These are phyloP conservation scores for Aspergillus sclerotialis DNA, from an alignment of 2,329 filamentous ascomycete genomes.

Conservation along the genomic window DNA sequence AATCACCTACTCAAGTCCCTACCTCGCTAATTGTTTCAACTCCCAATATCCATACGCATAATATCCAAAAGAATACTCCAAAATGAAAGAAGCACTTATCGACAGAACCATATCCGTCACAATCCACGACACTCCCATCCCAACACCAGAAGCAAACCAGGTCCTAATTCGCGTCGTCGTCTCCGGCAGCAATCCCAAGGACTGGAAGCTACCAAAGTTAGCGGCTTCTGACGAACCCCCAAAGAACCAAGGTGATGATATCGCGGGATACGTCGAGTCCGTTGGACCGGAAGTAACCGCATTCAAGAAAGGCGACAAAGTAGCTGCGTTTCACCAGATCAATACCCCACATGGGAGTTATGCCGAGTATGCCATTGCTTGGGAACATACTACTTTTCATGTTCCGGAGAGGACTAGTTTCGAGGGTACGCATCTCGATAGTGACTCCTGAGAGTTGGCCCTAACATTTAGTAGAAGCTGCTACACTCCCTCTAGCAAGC, in stretches of 20 bases:
- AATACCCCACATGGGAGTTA: slow-evolving; percentile 41
- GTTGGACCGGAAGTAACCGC: slow-evolving; percentile 47
- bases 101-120: slow-evolving; percentile 20
- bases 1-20: no score
- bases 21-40: no score
- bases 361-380: slow-evolving; percentile 48
- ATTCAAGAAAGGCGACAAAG: slow-evolving; percentile 48
- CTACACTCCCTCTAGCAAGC: slow-evolving; percentile 48
- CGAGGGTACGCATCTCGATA: slow-evolving; percentile 31
- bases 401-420: slow-evolving; percentile 44
- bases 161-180: slow-evolving; percentile 31
- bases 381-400: slow-evolving; percentile 46
- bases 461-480: slow-evolving; percentile 33
- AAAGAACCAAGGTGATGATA: slow-evolving; percentile 44
- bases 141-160: slow-evolving; percentile 25
- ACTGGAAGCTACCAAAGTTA: slow-evolving; percentile 34
- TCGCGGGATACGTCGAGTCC: slow-evolving; percentile 43
- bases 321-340: slow-evolving; percentile 42
- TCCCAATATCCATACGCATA: no score
- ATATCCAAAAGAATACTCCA: no score
- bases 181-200: slow-evolving; percentile 39
- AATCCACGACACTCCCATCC: slow-evolving; percentile 35
- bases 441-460: no score
- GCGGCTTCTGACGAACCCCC: background rate
- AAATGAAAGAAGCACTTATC: slow-evolving; percentile 35